Evolutionary conservation across 441 rosid species (phyloP), one percentile per base, ranked within the genome.

Genomic region (Isatis lusitanica): DNA sequence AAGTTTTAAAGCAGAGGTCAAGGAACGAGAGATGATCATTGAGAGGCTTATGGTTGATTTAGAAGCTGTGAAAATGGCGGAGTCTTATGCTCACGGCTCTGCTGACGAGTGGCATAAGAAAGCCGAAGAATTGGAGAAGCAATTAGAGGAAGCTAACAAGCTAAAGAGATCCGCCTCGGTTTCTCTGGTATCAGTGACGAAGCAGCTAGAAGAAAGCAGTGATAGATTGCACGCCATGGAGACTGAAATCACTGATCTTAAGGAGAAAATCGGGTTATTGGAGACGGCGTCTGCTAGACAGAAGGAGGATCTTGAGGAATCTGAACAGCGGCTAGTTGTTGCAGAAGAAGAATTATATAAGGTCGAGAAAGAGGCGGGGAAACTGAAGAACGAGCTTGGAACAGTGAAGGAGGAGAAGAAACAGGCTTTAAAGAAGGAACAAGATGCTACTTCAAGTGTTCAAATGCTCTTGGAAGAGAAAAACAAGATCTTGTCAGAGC

Each of bases 61-160:
- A 52, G 93, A 89, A 82, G 96, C 97, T 59, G 85, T 91, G 2
- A 89, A 81, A 79, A 82, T 84, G 90, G 96, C 90, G 4, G 97
- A 89, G 76, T 81, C 96, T 66, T 94, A 88, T 77, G 93, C 94
- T 1, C 76, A 61, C 4, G 84, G 59, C 82, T 81, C 84, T 31
- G 90, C 81, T 10, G 84, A 84, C 57, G 93, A 92, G 75, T 88
- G 88, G 92, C 85, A 81, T 59, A 70, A 84, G 74, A 66, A 88
- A 87, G 78, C 75, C 76, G 50, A 85, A 82, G 86, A 80, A 56
- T 68, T 85, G 68, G 73, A 11, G 85, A 59, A 63, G 86, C 83
- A 74, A 88, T 85, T 78, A 6, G 84, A 76, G 61, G 91, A 88
- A 82, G 95, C 90, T 36, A 84, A 74, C 63, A 80, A 80, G 73